A percentile compares a stretch with the other conserved stretches of the same genome.
These are phyloP conservation scores for Geranium incanum DNA, from an alignment of 441 rosid species.

Conservation along the genomic window DNA sequence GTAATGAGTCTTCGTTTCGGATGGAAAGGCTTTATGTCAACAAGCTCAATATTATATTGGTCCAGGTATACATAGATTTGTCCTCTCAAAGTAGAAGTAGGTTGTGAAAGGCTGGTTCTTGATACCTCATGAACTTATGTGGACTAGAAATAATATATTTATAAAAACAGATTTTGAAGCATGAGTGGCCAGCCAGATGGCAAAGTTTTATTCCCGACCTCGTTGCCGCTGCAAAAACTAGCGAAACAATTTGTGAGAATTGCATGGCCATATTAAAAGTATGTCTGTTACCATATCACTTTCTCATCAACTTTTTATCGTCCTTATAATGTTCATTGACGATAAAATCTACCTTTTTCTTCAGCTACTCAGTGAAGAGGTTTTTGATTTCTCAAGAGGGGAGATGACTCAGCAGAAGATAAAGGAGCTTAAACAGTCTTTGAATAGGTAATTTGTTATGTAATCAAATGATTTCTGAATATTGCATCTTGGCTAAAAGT, in stretches of 20 bases:
- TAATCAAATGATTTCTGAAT: not conserved
- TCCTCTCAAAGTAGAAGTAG: not conserved
- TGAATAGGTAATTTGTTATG: not conserved
- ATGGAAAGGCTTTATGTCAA: conserved; percentile 85
- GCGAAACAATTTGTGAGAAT: conserved; percentile 98
- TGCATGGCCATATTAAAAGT: conserved; percentile 98
- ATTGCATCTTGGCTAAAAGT: not conserved
- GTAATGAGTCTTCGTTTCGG: conserved; percentile 81
- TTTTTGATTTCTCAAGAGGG: not conserved
- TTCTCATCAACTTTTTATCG: not conserved
- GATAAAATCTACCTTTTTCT: not conserved
- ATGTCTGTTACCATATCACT: conserved; percentile 4
- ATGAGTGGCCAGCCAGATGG: conserved; percentile 99
- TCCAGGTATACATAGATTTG: conserved; percentile 55
- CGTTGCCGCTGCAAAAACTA: conserved; percentile 98
- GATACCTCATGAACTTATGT: not conserved
- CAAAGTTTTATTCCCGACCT: conserved; percentile 97
- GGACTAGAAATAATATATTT: not conserved
- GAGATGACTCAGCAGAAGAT: conserved; percentile 3
- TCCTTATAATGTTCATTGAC: not conserved
- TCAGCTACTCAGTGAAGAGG: not conserved
- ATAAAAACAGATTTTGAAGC: conserved; percentile 74
- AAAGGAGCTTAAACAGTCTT: not conserved
- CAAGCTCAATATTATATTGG: conserved; percentile 89
- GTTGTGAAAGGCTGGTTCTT: not conserved